Conservation (phyloP, 2,329 filamentous ascomycete genomes). For the Emydomyces testavorans region DNA sequence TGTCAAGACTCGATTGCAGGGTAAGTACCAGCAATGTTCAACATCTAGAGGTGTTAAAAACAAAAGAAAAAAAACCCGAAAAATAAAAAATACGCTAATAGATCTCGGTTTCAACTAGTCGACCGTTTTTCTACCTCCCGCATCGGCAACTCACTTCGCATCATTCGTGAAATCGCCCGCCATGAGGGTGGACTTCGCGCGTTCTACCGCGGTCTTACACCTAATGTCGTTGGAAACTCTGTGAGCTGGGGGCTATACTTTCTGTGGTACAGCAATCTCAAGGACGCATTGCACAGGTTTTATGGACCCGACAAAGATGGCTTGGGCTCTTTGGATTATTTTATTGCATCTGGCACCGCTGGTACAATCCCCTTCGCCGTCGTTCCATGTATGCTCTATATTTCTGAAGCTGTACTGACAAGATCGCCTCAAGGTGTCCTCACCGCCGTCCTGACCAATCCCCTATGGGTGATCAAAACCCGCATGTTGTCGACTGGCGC, state of each 20-base stretch:
- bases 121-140: conserved; percentile 40
- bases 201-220: conserved; percentile 79
- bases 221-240: conserved; percentile 84
- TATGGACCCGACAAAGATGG: conserved; percentile 25
- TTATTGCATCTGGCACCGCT: conserved; percentile 57
- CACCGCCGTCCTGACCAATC: conserved; percentile 78
- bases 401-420: neutral
- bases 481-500: conserved; percentile 84
- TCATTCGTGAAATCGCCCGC: conserved; percentile 41
- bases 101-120: conserved; percentile 35
- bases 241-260: conserved; percentile 90
- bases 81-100: conserved; percentile 22
- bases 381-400: neutral
- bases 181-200: conserved; percentile 51
- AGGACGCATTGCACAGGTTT: conserved; percentile 40
- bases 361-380: conserved; percentile 30
- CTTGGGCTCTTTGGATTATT: conserved; percentile 61
- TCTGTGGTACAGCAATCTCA: conserved; percentile 55
- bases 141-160: conserved; percentile 43
- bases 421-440: conserved; percentile 46
- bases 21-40: conserved; percentile 41
- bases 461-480: conserved; percentile 96
- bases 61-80: conserved; percentile 31
- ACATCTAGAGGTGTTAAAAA: neutral
- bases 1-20: conserved; percentile 90